Percentiles rank a stretch among this genome's conserved stretches.
Evolutionary conservation across 345 rosid species (phyloP).

Genomic region (Dipteronia sinensis): DNA sequence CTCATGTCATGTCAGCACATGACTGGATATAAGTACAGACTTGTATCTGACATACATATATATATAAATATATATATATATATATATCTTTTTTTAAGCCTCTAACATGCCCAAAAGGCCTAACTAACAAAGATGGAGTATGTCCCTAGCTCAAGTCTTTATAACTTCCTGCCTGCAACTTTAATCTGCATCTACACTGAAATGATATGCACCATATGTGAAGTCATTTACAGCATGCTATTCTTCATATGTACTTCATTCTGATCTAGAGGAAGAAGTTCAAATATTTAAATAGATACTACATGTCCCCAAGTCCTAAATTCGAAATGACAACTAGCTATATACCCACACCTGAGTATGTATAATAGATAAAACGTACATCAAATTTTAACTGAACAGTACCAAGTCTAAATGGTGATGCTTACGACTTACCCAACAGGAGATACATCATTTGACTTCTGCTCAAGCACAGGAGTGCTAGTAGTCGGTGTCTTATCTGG

Average conservation of each 20-base stretch:
- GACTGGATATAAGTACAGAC: background rate
- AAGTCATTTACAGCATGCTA: background rate
- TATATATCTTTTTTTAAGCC: too few relatives aligned
- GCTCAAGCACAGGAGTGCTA: slow-evolving; percentile 66
- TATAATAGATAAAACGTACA: background rate
- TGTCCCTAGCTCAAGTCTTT: background rate
- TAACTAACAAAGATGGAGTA: background rate
- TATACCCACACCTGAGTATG: background rate
- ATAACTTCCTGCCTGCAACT: background rate
- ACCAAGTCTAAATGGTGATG: background rate
- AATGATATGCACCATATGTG: background rate
- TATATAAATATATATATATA: too few relatives aligned
- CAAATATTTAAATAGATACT: background rate
- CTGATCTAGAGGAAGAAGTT: background rate
- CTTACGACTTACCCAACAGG: slow-evolving; percentile 58
- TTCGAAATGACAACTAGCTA: background rate
- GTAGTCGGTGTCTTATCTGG: slow-evolving; percentile 70
- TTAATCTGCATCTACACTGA: background rate
- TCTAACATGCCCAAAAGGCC: background rate
- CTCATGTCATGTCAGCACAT: background rate
- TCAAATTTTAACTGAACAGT: background rate
- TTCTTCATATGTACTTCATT: background rate
- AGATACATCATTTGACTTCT: slow-evolving; percentile 67
- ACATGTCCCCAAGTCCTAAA: background rate
- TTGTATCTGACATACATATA: background rate